phyloP scores from a whole-genome alignment of 2,329 filamentous ascomycete species.

The Fusarium oligoseptatum region DNA sequence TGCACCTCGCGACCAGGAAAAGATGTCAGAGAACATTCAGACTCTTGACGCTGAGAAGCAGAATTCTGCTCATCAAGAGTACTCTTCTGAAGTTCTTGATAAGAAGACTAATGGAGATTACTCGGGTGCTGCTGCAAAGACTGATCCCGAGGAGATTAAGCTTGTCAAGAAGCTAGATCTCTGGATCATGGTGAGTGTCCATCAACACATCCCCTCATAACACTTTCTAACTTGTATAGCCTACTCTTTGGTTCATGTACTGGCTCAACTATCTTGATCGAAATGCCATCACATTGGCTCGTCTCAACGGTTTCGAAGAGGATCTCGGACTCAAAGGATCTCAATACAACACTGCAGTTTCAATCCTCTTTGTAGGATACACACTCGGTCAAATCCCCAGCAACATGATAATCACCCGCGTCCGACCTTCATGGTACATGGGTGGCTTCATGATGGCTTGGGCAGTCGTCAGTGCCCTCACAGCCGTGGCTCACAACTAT shows the following conservation, averaged over 20 bases:
- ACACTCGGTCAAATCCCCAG: conserved; percentile 56
- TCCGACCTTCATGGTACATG: conserved; percentile 56
- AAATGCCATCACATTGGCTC: conserved; percentile 59
- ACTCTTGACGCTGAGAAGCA: conserved; percentile 37
- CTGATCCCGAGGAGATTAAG: conserved; percentile 17
- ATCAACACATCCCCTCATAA: not conserved
- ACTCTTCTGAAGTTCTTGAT: conserved; percentile 33
- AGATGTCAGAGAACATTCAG: conserved; percentile 14
- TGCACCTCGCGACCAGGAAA: conserved; percentile 10
- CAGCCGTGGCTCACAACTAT: conserved; percentile 61
- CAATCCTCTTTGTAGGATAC: conserved; percentile 56
- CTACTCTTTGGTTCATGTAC: conserved; percentile 48
- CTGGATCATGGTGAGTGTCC: conserved; percentile 15
- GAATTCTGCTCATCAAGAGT: conserved; percentile 34
- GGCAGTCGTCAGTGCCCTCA: conserved; percentile 59
- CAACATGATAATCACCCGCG: conserved; percentile 58
- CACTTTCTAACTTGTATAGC: not conserved
- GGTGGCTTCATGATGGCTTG: conserved; percentile 59
- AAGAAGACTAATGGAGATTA: conserved; percentile 38
- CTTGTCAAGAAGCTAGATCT: conserved; percentile 19
- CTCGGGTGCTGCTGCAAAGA: conserved; percentile 30
- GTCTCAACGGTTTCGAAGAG: conserved; percentile 45
- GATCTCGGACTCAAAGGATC: conserved; percentile 32
- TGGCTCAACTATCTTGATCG: conserved; percentile 59
- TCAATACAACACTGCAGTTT: conserved; percentile 44